phyloP scores from a whole-genome alignment of 306 rosid species.

The Dryas alaskensis region DNA sequence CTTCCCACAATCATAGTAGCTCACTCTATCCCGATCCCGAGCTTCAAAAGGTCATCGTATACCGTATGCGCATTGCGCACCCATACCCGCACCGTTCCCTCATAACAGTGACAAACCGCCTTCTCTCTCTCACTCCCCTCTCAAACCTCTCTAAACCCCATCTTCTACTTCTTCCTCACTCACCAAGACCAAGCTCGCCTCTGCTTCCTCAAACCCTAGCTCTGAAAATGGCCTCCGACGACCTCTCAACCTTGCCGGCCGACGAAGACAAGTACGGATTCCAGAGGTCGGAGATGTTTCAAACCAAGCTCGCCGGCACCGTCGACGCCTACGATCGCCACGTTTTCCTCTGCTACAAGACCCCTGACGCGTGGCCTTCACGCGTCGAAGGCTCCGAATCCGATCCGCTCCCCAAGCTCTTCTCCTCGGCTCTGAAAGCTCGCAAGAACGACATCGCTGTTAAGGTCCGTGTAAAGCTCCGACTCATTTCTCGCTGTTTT shows the following conservation, averaged over 20 bases:
- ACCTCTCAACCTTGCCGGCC: constrained; percentile 13
- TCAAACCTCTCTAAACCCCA: constrained; percentile 6
- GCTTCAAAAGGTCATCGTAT: background rate
- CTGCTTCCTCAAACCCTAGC: background rate
- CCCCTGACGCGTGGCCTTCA: constrained; percentile 60
- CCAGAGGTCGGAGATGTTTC: constrained; percentile 78
- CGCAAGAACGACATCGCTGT: constrained; percentile 53
- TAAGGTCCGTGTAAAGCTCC: constrained; percentile 37
- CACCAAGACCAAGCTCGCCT: background rate
- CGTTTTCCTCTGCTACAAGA: constrained; percentile 81
- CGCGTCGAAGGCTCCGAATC: constrained; percentile 65
- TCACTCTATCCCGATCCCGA: background rate
- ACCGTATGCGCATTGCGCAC: constrained; percentile 33
- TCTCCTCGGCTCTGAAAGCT: constrained; percentile 48
- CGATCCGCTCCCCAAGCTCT: constrained; percentile 64
- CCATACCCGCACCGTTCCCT: background rate
- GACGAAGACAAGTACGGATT: constrained; percentile 67
- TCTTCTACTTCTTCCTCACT: background rate
- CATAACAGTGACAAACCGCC: background rate
- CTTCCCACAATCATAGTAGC: background rate
- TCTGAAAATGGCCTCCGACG: constrained; percentile 46
- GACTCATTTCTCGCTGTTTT: background rate
- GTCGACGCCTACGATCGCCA: constrained; percentile 77
- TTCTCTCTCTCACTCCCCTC: background rate
- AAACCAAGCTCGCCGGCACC: constrained; percentile 60